Evolutionary conservation across 768 basidiomycete species (phyloP), one percentile per base, ranked within the genome.

Genomic region (Phallus indusiatus): DNA sequence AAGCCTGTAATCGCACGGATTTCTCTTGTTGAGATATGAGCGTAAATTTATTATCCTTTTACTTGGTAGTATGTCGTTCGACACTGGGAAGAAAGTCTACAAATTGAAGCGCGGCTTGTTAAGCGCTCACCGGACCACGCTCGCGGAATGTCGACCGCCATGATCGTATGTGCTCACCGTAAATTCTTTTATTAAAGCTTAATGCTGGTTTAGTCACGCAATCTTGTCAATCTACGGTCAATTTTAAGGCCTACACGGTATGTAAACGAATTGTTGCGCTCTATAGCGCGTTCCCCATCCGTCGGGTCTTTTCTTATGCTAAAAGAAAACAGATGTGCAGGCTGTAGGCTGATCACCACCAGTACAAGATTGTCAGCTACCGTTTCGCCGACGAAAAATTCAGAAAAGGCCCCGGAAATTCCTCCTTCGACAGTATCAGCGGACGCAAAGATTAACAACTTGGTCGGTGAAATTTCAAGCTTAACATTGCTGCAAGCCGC

Each of bases 401-500:
- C 78, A 1, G 73, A 80, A 21, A 78, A 78, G 1, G 73, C 79
- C 3, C 68, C 76, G 2, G 62, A 69, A 57, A 16, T 37, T 24
- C 47, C 56, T 24, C 47, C 48, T 35, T 16, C 56, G 11, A 16
- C 54, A 18, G 17, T 48, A 48, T 11, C 18, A 11, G 49, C 74
- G 21, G 83, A 93, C 69, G 81, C 90, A 20, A 82, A 78, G 65
- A 79, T 99, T 64, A 76, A 74, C 53, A 81, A 82, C 61, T 87
- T 99, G 67, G 96, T 99, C 24, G 92, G 98, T 69, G 87, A 92
- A 70, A 97, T 99, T 65, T 90, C 93, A 5, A 74, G 78, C 20
- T 72, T 98, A 65, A 91, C 94, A 18, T 78, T 98, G 57, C 76
- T 99, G 60, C 94, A 98, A 71, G 95, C 95, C 6, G 88, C 95